Evolutionary conservation across 176 grass and related monocot species (phyloP).

Genomic region (Cenchrus purpureus): DNA sequence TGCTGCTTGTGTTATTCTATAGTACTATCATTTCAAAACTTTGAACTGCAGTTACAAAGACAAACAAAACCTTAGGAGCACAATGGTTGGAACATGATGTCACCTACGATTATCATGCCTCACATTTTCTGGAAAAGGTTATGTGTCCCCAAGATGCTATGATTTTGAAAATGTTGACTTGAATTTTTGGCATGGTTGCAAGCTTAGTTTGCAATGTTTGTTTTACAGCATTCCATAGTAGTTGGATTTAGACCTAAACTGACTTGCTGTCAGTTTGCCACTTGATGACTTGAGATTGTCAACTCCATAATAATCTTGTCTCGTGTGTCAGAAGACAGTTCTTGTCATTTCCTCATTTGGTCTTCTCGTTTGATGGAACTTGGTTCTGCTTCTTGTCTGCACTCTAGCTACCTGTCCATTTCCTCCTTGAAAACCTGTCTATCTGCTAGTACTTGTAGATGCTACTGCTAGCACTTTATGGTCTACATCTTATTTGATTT

Average conservation of each 20-base stretch:
- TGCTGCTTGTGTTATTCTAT: not conserved
- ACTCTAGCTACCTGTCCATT: not conserved
- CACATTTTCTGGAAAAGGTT: conserved; percentile 31
- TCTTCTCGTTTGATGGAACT: conserved; percentile 8
- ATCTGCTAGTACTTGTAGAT: conserved; percentile 25
- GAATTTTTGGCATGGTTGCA: not conserved
- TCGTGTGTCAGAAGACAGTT: conserved; percentile 3
- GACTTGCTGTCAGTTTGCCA: not conserved
- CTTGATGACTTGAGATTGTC: conserved; percentile 25
- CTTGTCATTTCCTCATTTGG: conserved; percentile 29
- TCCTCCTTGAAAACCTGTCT: not conserved
- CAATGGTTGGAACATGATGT: conserved; percentile 18
- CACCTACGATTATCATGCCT: conserved; percentile 14
- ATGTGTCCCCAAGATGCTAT: not conserved
- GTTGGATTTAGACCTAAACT: not conserved
- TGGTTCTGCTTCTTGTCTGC: conserved; percentile 9
- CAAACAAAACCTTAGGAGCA: not conserved
- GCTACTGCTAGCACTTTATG: not conserved
- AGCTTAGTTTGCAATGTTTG: not conserved
- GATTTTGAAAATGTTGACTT: not conserved
- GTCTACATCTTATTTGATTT: not conserved
- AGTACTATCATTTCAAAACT: conserved; percentile 24
- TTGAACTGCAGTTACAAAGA: conserved; percentile 9
- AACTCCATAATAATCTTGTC: conserved; percentile 7
- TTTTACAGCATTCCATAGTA: not conserved